Evolutionary conservation across 345 rosid species (phyloP).

Genomic region (Syzygium aqueum): DNA sequence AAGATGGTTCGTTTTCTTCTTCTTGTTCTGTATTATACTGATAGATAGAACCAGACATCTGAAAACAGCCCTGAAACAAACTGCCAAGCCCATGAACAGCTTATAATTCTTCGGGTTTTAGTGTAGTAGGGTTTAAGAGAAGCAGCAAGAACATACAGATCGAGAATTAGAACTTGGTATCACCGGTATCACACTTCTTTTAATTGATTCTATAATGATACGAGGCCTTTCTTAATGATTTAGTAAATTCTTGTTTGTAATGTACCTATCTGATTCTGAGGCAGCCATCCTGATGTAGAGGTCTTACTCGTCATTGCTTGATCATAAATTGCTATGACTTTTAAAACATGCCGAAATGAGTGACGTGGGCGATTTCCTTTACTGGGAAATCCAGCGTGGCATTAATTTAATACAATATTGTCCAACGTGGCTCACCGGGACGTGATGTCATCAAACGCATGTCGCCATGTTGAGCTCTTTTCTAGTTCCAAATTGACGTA

Average conservation of each 20-base stretch:
- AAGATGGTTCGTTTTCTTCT: neutral
- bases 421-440: neutral
- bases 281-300: slow-evolving; percentile 4
- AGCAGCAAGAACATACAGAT: neutral
- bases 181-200: too few species aligned
- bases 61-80: neutral
- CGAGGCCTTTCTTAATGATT: neutral
- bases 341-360: neutral
- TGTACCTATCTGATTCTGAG: neutral
- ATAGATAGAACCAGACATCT: neutral
- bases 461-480: neutral
- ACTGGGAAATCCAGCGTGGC: too few species aligned
- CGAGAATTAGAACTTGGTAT: neutral
- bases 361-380: neutral
- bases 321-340: neutral
- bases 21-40: neutral
- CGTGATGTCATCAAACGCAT: neutral
- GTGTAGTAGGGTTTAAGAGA: neutral
- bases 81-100: neutral
- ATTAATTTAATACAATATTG: neutral
- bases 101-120: neutral
- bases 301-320: neutral
- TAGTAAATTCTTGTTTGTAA: neutral
- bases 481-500: neutral
- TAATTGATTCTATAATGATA: neutral